phyloP scores from a whole-genome alignment of 2,329 filamentous ascomycete genomes.

The Fusarium camptoceras region DNA sequence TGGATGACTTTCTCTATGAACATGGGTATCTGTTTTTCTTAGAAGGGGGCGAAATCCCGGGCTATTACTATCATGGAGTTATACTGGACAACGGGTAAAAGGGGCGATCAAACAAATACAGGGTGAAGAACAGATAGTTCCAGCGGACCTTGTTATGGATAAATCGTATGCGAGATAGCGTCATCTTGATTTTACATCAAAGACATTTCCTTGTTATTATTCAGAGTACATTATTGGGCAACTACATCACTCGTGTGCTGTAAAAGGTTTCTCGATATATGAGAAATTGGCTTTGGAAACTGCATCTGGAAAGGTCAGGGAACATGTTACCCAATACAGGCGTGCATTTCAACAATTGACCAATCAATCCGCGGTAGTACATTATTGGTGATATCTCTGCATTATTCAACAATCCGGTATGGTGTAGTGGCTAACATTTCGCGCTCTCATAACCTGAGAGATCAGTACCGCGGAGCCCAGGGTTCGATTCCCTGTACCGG shows the following conservation, averaged over 20 bases:
- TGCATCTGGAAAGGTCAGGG: neutral
- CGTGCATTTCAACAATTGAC: neutral
- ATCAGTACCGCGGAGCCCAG: slow-evolving; percentile 43
- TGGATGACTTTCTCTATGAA: slow-evolving; percentile 46
- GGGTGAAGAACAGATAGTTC: slow-evolving; percentile 32
- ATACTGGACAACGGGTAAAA: slow-evolving; percentile 41
- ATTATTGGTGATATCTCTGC: too few species aligned
- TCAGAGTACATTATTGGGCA: slow-evolving; percentile 24
- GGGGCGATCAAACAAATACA: slow-evolving; percentile 36
- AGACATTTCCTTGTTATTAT: slow-evolving; percentile 28
- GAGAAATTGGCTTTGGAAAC: neutral
- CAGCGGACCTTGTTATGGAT: slow-evolving; percentile 17
- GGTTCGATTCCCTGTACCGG: slow-evolving; percentile 48
- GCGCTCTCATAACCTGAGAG: slow-evolving; percentile 49
- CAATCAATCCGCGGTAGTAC: neutral
- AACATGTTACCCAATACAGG: too few species aligned
- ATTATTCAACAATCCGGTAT: slow-evolving; percentile 48
- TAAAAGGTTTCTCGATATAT: neutral
- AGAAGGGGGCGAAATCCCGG: slow-evolving; percentile 38
- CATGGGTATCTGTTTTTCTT: slow-evolving; percentile 44
- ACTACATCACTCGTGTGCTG: neutral
- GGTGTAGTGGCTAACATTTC: slow-evolving; percentile 52
- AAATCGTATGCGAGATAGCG: slow-evolving; percentile 27
- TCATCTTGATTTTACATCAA: slow-evolving; percentile 36
- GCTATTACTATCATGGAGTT: slow-evolving; percentile 40